Conservation (phyloP, 2,329 filamentous ascomycete species). For the Colletotrichum tabaci region DNA sequence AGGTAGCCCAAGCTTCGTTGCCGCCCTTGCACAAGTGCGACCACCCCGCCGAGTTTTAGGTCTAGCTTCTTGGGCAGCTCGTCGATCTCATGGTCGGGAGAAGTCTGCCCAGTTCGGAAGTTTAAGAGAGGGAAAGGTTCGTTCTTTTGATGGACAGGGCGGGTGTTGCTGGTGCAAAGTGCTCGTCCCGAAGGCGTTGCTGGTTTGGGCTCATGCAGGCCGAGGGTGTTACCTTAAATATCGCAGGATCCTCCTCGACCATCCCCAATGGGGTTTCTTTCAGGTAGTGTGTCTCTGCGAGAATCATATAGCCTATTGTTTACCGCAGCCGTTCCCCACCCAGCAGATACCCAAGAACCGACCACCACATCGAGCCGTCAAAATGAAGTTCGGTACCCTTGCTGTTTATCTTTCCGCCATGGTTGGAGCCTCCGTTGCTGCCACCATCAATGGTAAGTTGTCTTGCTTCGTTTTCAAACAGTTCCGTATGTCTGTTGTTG, state of each 20-base stretch:
- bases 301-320: background rate
- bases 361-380: background rate
- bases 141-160: background rate
- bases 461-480: too few relatives aligned
- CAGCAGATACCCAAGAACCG: background rate
- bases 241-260: conserved; percentile 16
- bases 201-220: conserved; percentile 6
- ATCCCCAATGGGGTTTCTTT: background rate
- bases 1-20: conserved; percentile 29
- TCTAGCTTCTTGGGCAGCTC: background rate
- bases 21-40: conserved; percentile 16
- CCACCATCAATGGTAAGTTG: conserved; percentile 19
- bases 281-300: background rate
- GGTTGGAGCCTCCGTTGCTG: conserved; percentile 19
- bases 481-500: background rate
- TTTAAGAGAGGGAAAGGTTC: conserved; percentile 28
- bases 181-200: background rate
- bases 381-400: conserved; percentile 28
- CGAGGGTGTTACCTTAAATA: conserved; percentile 24
- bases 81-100: conserved; percentile 34
- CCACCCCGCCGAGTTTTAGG: background rate
- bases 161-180: background rate
- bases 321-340: too few relatives aligned
- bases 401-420: conserved; percentile 23
- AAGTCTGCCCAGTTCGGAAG: conserved; percentile 29